phyloP scores from a whole-genome alignment of 2,329 filamentous ascomycete genomes.

The Colletotrichum sp. region DNA sequence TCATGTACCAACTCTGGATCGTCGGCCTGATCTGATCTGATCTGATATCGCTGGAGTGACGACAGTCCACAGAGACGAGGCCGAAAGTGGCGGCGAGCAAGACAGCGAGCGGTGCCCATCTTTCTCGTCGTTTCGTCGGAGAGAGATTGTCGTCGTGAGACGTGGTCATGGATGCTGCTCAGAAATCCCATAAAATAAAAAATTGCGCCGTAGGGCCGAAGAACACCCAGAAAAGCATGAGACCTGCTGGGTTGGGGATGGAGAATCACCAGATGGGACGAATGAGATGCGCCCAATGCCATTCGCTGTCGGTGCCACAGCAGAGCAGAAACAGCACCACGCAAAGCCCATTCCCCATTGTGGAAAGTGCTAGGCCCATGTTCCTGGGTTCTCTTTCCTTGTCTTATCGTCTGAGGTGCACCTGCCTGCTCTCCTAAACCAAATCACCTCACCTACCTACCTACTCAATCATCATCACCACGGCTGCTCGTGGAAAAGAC shows the following conservation, averaged over 20 bases:
- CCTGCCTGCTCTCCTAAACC: not conserved
- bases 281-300: not conserved
- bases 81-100: constrained; percentile 9
- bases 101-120: not conserved
- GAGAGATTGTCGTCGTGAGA: not conserved
- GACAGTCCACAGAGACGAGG: not conserved
- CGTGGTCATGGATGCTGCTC: not conserved
- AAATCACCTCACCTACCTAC: not conserved
- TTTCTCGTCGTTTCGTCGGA: not conserved
- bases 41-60: not conserved
- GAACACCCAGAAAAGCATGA: constrained; percentile 7
- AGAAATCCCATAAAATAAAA: not conserved
- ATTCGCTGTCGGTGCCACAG: not conserved
- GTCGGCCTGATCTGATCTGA: constrained; percentile 13
- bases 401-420: not conserved
- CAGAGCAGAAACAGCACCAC: not conserved
- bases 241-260: not conserved
- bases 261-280: constrained; percentile 8
- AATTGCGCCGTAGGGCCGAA: constrained; percentile 4
- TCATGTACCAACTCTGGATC: not conserved
- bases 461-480: not conserved
- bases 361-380: not conserved
- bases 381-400: not conserved
- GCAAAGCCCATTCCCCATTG: not conserved
- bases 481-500: not conserved